Conservation (phyloP, 352 stramenopile genomes). For the Phytophthora gonapodyides region DNA sequence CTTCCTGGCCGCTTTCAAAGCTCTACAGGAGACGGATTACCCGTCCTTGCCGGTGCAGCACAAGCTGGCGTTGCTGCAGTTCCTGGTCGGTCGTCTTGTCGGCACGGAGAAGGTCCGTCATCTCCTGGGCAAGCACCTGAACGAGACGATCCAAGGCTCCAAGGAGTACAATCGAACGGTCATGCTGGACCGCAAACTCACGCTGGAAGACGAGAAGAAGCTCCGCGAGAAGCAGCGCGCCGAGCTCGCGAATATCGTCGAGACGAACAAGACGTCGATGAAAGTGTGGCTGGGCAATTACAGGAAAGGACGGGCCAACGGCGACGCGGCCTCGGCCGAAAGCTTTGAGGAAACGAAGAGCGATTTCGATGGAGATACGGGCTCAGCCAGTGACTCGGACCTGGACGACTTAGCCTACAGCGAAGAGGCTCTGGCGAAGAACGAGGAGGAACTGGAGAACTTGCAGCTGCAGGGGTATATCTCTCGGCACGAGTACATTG, state of each 20-base stretch:
- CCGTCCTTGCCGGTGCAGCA: constrained; percentile 51
- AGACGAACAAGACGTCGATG: constrained; percentile 62
- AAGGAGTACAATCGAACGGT: constrained; percentile 80
- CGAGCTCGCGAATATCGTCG: constrained; percentile 55
- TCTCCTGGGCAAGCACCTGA: constrained; percentile 62
- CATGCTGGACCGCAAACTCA: constrained; percentile 66
- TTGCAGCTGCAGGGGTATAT: constrained; percentile 67
- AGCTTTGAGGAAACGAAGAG: constrained; percentile 47
- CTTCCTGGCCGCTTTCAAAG: constrained; percentile 54
- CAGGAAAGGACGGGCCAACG: constrained; percentile 49
- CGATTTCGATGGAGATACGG: constrained; percentile 37
- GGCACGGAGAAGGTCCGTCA: constrained; percentile 68
- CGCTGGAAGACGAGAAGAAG: constrained; percentile 82
- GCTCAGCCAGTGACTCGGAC: constrained; percentile 64
- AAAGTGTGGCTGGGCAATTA: constrained; percentile 64
- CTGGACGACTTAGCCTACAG: constrained; percentile 60
- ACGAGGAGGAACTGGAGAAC: constrained; percentile 77
- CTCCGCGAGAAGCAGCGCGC: constrained; percentile 72
- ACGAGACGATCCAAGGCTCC: constrained; percentile 53
- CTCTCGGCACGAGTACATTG: constrained; percentile 82
- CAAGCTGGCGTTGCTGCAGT: constrained; percentile 76
- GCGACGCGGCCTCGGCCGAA: constrained; percentile 26
- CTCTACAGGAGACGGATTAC: constrained; percentile 59
- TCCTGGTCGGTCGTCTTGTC: constrained; percentile 64
- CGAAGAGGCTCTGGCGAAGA: constrained; percentile 65